These are phyloP conservation scores for Cryptococcus wingfieldii DNA, from an alignment of 1,284 basidiomycete genomes.

Conservation along the genomic window DNA sequence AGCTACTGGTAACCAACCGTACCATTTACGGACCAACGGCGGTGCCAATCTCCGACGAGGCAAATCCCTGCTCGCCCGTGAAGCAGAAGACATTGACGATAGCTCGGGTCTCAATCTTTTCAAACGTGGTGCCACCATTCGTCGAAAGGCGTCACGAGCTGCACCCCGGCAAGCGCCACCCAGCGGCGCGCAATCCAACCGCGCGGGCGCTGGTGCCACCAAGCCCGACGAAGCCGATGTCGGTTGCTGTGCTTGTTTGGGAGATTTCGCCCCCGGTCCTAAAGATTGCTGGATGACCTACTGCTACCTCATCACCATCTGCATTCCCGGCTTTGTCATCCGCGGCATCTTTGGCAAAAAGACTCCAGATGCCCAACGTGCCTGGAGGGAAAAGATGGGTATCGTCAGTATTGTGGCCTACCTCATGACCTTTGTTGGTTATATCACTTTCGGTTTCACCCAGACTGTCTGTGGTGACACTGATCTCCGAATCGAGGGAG, in stretches of 20 bases:
- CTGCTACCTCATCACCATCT: conserved; percentile 80
- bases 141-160: conserved; percentile 61
- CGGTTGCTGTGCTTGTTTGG: conserved; percentile 55
- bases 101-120: conserved; percentile 84
- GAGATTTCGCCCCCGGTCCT: conserved; percentile 74
- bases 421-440: conserved; percentile 91
- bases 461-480: conserved; percentile 85
- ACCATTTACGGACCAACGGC: conserved; percentile 36
- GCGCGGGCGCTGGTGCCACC: conserved; percentile 18
- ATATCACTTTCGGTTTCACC: conserved; percentile 99
- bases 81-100: conserved; percentile 76
- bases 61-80: conserved; percentile 77
- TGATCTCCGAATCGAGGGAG: conserved; percentile 72
- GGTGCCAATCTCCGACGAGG: conserved; percentile 66
- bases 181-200: conserved; percentile 38
- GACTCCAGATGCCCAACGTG: conserved; percentile 89
- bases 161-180: conserved; percentile 39
- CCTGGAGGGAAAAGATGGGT: conserved; percentile 96
- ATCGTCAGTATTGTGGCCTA: conserved; percentile 72
- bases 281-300: conserved; percentile 95
- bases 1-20: conserved; percentile 81
- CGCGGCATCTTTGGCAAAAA: conserved; percentile 62
- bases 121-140: conserved; percentile 46
- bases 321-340: conserved; percentile 71
- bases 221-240: conserved; percentile 49